Base-by-base conservation (phyloP, 2,329 filamentous ascomycete genomes). In the Elsinoe ampelina region DNA sequence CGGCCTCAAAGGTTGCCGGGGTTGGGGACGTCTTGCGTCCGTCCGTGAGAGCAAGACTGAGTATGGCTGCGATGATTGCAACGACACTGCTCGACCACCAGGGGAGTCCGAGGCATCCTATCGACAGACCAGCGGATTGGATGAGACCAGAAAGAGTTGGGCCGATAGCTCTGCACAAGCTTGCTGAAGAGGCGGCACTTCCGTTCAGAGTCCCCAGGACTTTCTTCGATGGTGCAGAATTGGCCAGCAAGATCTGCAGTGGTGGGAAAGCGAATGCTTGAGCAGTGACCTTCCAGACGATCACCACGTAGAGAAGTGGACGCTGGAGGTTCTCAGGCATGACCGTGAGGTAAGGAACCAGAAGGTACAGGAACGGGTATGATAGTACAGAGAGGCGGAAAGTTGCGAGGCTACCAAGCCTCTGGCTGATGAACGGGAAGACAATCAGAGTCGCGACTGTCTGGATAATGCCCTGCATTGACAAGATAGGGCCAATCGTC, bases 161-260 rank as follows among this genome's bases (percentile, higher is more conserved):
- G 0, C 92, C 92, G 60, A 96, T 85, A 0, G 90, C 90, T 56
- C 93, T 82, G 69, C 86, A 91, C 45, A 96, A 75, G 67, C 90
- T 95, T 3, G 93, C 93, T 1, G 89, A 90, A 1, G 91, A 95
- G 30, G 90, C 90, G 0, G 91, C 91, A 11, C 91, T 85, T 15
- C 93, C 93, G 65, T 97, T 97, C 70, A 98, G 86, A 0, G 87
- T 91, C 2, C 93, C 93, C 1, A 97, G 82, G 1, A 95, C 87
- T 51, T 88, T 80, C 57, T 86, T 86, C 6, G 86, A 91, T 0
- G 90, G 89, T 0, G 91, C 87, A 13, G 89, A 86, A 70, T 97
- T 95, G 59, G 89, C 87, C 30, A 95, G 80, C 58, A 98, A 82
- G 58, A 97, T 95, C 10, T 86, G 86, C 63, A 91, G 90, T 65